Evolutionary conservation across 148 eudicot species (phyloP), one percentile per base, ranked within the genome.

Genomic region (Silene conica): DNA sequence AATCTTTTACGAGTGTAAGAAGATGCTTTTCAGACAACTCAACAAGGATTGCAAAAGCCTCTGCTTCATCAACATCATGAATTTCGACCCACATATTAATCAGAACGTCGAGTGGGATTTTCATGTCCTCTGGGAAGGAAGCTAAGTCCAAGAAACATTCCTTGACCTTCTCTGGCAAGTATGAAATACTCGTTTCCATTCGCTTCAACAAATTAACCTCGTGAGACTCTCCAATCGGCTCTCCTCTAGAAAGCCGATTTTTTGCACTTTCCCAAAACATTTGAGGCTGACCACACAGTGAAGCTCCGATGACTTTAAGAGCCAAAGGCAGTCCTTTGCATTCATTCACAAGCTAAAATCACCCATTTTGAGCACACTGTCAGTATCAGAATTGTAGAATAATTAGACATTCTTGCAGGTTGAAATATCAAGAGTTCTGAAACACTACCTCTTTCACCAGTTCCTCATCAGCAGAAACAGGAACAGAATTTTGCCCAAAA

Each of bases 271-370:
- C 81, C 97, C 97, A 92, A 68, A 75, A 86, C 91, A 80, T 78
- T 61, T 85, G 91, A 55, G 85, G 75, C 64, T 87, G 88, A 64
- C 80, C 97, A 23, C 88, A 87, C 38, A 92, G 71, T 38, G 97
- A 88, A 63, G 97, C 91, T 73, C 97, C 97, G 31, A 92, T 82
- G 23, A 92, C 97, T 77, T 92, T 92, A 3, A 92, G 86, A 65
- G 97, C 97, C 79, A 92, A 79, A 0, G 97, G 97, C 23, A 92
- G 91, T 60, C 97, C 89, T 79, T 86, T 88, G 71, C 97, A 92
- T 75, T 92, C 92, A 71, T 83, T 80, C 7, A 90, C 93, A 75
- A 92, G 84, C 97, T 90, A 77, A 66, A 16, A 55, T 68, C n/a
- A 61, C 62, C 38, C 26, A 80, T 50, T 48, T 52, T 52, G 73